These are phyloP conservation scores for Podospora pseudoanserina DNA, from an alignment of 495 filamentous ascomycete species.

Conservation along the genomic window DNA sequence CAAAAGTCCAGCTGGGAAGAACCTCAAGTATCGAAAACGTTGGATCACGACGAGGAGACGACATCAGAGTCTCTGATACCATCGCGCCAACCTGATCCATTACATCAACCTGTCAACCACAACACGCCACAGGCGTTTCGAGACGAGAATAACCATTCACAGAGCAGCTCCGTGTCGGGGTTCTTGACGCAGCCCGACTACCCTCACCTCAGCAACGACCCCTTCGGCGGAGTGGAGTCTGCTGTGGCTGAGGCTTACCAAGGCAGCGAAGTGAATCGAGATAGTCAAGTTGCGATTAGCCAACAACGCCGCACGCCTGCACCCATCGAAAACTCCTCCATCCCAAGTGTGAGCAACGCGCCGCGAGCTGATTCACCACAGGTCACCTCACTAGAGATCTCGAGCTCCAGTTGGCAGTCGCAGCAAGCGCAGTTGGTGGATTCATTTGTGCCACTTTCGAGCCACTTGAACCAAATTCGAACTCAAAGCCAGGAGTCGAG, in stretches of 20 bases:
- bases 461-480: background rate
- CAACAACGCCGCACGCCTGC: background rate
- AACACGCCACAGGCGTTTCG: background rate
- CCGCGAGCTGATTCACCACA: background rate
- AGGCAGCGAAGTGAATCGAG: background rate
- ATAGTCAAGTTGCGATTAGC: background rate
- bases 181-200: background rate
- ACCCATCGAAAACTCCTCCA: background rate
- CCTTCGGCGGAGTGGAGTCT: background rate
- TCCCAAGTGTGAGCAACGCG: background rate
- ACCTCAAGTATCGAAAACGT: background rate
- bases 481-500: background rate
- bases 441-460: background rate
- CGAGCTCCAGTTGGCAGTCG: background rate
- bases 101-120: background rate
- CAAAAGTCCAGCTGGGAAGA: background rate
- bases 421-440: constrained; percentile 1
- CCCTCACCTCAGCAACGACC: background rate
- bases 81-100: constrained; percentile 22
- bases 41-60: background rate
- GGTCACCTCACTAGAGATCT: background rate
- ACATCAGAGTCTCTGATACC: constrained; percentile 18
- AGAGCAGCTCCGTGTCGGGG: background rate
- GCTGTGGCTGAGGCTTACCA: background rate
- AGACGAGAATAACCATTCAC: background rate